Base-by-base conservation (phyloP, 2,329 filamentous ascomycete species). In the Exophiala xenobiotica region DNA sequence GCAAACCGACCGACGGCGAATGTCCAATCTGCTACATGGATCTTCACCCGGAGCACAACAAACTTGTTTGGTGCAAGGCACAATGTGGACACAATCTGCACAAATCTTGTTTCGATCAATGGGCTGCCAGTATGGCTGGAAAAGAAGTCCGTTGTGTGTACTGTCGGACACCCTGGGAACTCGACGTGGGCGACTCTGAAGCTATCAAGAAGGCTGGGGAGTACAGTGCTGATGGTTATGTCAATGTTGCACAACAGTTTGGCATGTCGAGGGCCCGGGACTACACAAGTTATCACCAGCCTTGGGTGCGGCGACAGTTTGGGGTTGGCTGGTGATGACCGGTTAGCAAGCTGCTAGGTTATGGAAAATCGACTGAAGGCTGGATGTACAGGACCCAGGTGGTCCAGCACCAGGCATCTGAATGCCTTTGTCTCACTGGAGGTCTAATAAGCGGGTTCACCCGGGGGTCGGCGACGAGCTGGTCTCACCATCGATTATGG, bases 81-180 rank as follows among this genome's bases (percentile, higher is more conserved):
- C 72, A 77, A 2, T 86, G 82, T 58, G 82, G 81, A 14, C 83
- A 85, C 65, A 84, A 84, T 59, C 68, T 83, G n/a, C 80, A 83
- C 63, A 74, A 75, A 52, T 61, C 65, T 1, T 83, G 81, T 58
- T 82, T 83, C 63, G 65, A 77, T 48, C 70, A 76, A 53, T 83
- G 80, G 80, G 69, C 67, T 8, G 63, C 65, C 9, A 69, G 64
- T 9, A 63, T 67, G 26, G 61, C 61, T 1, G 55, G 62, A 1
- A 62, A 61, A 16, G 62, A 65, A 18, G 67, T 75, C 8, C 62
- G 66, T 37, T 77, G 74, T 49, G 70, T 76, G 12, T 74, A 74
- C 57, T 77, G 74, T 58, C 70, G 74, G 26, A 62, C 71, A 2
- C 56, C 63, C 4, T 76, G 74, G 74, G 60, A 72, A 39, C 39